Evolutionary conservation across 208 protist genomes (phyloP).

Genomic region (Leishmania guyanensis): DNA sequence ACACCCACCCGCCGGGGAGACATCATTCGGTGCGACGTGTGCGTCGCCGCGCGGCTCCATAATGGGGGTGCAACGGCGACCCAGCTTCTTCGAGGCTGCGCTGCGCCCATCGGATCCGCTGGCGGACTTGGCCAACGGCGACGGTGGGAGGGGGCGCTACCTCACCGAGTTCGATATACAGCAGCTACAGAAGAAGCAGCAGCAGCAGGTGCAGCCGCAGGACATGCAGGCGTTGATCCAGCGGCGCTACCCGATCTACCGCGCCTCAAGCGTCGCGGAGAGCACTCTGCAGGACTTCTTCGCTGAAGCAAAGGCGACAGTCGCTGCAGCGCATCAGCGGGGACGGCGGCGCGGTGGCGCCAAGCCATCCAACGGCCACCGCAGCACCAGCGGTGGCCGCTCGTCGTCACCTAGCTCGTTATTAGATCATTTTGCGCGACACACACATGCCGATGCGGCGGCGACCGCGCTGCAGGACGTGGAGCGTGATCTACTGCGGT

Average conservation of each 20-base stretch:
- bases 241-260: conserved; percentile 60
- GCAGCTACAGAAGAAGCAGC: conserved; percentile 5
- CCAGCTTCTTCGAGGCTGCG: conserved; percentile 33
- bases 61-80: conserved; percentile 4
- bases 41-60: conserved; percentile 8
- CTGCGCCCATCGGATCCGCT: conserved; percentile 23
- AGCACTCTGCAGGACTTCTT: conserved; percentile 56
- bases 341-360: neutral
- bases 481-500: conserved; percentile 49
- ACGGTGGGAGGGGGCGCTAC: conserved; percentile 11
- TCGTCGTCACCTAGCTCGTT: neutral
- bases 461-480: conserved; percentile 31
- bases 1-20: neutral
- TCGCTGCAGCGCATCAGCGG: conserved; percentile 5
- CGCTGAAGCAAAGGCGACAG: conserved; percentile 15
- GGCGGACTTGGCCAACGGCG: conserved; percentile 1
- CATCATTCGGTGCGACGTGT: neutral
- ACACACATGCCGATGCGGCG: neutral
- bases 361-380: neutral
- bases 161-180: conserved; percentile 16
- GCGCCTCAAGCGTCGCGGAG: conserved; percentile 71
- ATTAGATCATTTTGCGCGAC: neutral
- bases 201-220: conserved; percentile 17
- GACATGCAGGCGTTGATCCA: conserved; percentile 7
- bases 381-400: neutral